Evolutionary conservation across 805 yeast genomes (phyloP).

Genomic region (Kluyveromyces aestuarii): DNA sequence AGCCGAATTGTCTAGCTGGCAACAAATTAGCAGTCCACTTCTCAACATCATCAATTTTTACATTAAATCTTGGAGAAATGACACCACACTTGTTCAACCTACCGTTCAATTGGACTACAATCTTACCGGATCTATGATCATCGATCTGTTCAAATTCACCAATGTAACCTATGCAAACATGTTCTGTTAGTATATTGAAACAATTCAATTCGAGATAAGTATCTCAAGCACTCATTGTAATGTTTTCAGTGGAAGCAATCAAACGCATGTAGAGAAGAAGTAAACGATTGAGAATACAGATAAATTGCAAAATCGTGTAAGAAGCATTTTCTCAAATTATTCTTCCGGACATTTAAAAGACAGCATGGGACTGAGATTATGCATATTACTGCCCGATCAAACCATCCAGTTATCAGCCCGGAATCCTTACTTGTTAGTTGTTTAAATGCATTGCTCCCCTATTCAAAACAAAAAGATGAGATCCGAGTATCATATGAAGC

Average conservation of each 20-base stretch:
- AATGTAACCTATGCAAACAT: constrained; percentile 50
- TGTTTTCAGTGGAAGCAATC: not conserved
- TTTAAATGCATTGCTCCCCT: not conserved
- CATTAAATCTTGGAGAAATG: constrained; percentile 96
- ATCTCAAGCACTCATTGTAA: not conserved
- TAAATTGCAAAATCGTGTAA: constrained; percentile 46
- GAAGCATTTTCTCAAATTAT: constrained; percentile 46
- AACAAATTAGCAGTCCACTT: constrained; percentile 97
- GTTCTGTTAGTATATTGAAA: not conserved
- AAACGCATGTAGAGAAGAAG: constrained; percentile 51
- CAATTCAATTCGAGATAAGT: not conserved
- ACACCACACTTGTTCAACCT: constrained; percentile 99
- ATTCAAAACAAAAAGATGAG: constrained; percentile 6
- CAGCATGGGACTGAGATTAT: constrained; percentile 73
- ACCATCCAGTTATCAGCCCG: constrained; percentile 99
- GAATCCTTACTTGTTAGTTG: constrained; percentile 20
- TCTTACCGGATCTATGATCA: constrained; percentile 98
- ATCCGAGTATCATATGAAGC: not conserved
- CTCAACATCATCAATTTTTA: constrained; percentile 88
- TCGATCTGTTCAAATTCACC: constrained; percentile 97
- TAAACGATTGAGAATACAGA: constrained; percentile 43
- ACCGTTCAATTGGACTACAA: constrained; percentile 93
- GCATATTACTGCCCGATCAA: constrained; percentile 47
- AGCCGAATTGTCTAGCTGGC: constrained; percentile 99
- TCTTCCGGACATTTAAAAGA: constrained; percentile 97